Evolutionary conservation across 225 moss, liverwort and hornwort genomes (phyloP).

Genomic region (Marchantia paleacea): DNA sequence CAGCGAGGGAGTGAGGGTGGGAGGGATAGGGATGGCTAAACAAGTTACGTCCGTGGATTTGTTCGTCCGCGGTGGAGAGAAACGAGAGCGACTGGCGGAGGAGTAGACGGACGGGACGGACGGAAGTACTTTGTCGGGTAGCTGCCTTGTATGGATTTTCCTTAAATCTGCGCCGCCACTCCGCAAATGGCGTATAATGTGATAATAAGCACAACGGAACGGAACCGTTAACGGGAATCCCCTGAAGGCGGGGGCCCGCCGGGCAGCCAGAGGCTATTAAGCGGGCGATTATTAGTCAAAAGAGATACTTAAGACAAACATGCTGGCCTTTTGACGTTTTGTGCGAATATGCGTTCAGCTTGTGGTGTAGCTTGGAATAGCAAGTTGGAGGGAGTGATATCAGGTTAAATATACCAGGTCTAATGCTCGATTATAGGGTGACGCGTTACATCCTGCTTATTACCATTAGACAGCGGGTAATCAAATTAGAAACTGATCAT

Average conservation of each 20-base stretch:
- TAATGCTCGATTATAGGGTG: neutral
- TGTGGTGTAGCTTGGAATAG: neutral
- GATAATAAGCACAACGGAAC: neutral
- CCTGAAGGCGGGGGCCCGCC: neutral
- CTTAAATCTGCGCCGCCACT: conserved; percentile 4
- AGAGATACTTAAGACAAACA: conserved; percentile 11
- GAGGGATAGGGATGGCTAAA: neutral
- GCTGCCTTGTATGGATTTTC: neutral
- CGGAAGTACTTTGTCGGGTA: neutral
- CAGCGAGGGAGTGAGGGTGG: neutral
- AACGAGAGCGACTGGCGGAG: neutral
- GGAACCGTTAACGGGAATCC: conserved; percentile 3
- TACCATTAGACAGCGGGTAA: neutral
- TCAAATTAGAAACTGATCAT: neutral
- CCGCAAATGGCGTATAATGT: neutral
- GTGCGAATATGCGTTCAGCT: neutral
- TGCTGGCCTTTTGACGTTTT: conserved; percentile 10
- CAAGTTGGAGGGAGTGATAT: neutral
- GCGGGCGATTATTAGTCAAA: neutral
- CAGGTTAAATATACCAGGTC: neutral
- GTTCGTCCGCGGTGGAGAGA: neutral
- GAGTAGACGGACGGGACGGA: neutral
- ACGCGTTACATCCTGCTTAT: neutral
- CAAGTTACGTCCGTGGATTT: neutral
- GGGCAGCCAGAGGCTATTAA: neutral